Conservation (phyloP, 805 yeast genomes). For the Ogataea philodendri region DNA sequence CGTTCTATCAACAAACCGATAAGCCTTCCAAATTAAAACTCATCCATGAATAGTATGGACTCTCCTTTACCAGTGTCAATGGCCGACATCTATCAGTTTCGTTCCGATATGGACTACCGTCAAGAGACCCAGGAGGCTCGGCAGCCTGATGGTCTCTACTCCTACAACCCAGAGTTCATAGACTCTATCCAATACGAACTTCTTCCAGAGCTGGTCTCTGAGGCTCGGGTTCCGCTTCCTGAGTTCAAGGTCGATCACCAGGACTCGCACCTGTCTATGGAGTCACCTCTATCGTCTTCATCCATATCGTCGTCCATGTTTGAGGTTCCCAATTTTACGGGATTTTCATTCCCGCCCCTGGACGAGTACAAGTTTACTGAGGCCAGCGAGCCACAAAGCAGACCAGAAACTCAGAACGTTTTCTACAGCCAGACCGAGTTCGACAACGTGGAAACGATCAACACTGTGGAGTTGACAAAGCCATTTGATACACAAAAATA, state of each 20-base stretch:
- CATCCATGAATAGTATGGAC: conserved; percentile 7
- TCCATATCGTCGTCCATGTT: conserved; percentile 21
- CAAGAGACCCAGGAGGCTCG: conserved; percentile 5
- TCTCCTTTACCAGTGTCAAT: conserved; percentile 7
- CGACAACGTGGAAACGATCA: conserved; percentile 21
- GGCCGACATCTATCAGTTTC: conserved; percentile 8
- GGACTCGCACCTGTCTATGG: conserved; percentile 6
- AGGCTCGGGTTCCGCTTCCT: not conserved
- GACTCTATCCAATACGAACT: conserved; percentile 10
- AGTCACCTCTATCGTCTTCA: conserved; percentile 23
- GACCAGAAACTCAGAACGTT: conserved; percentile 4
- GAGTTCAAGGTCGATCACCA: conserved; percentile 1
- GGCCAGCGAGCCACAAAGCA: not conserved
- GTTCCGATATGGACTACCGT: conserved; percentile 6
- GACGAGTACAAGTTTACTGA: conserved; percentile 15
- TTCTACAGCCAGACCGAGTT: conserved; percentile 12
- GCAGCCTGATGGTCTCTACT: conserved; percentile 4
- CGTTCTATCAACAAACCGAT: conserved; percentile 14
- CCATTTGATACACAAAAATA: conserved; percentile 13
- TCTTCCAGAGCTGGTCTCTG: conserved; percentile 12
- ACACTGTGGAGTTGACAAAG: conserved; percentile 24
- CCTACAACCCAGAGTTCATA: conserved; percentile 7
- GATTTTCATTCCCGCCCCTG: conserved; percentile 14
- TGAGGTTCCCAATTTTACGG: conserved; percentile 17
- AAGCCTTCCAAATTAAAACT: conserved; percentile 8